Conservation (phyloP, 768 basidiomycete species). For the Russula ochroleuca region DNA sequence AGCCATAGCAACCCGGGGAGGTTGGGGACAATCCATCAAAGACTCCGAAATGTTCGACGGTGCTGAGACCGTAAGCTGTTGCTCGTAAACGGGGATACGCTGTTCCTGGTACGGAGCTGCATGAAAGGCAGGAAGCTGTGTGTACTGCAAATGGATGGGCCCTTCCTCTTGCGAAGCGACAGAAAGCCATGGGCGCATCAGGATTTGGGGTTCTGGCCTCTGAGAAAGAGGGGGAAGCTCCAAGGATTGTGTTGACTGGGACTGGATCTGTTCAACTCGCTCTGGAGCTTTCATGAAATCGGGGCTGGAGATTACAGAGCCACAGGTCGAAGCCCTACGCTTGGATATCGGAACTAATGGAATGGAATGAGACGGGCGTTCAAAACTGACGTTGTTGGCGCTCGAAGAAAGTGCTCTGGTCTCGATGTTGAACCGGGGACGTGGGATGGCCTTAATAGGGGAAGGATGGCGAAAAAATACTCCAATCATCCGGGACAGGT, state of each 20-base stretch:
- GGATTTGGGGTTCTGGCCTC: not conserved
- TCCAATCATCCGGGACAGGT: conserved; percentile 16
- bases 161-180: not conserved
- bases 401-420: not conserved
- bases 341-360: not conserved
- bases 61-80: not conserved
- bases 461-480: conserved; percentile 5
- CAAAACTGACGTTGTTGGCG: not conserved
- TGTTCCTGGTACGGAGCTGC: not conserved
- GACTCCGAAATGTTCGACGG: not conserved
- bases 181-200: too few relatives aligned
- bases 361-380: not conserved
- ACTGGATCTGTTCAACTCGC: not conserved
- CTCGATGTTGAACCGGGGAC: conserved; percentile 1
- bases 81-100: not conserved
- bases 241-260: not conserved
- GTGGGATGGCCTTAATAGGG: conserved; percentile 6
- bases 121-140: not conserved
- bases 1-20: not conserved
- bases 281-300: not conserved
- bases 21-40: too few relatives aligned
- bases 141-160: not conserved
- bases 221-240: not conserved
- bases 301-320: not conserved
- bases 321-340: not conserved